Conservation (phyloP, 2,329 filamentous ascomycete species). For the Botrytis paeoniae region DNA sequence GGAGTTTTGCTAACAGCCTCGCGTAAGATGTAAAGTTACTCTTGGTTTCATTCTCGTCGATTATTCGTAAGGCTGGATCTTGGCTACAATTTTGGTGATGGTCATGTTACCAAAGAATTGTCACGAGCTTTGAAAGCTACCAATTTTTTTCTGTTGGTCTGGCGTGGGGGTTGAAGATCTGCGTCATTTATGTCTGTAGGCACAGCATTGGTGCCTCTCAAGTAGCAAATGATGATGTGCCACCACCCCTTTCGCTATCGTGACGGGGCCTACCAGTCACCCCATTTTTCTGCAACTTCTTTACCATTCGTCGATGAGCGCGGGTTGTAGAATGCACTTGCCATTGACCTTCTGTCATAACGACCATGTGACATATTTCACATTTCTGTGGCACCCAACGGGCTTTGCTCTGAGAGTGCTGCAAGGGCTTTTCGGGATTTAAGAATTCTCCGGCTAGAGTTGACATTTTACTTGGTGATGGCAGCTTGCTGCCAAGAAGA, state of each 20-base stretch:
- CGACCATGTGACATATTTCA: conserved; percentile 66
- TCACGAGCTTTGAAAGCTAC: background rate
- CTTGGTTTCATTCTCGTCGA: background rate
- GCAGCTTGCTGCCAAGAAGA: conserved; percentile 49
- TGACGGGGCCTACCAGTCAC: conserved; percentile 1
- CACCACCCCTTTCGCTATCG: background rate
- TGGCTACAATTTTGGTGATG: background rate
- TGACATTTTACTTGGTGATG: conserved; percentile 54
- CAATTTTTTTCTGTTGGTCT: background rate
- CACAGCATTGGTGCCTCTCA: conserved; percentile 3
- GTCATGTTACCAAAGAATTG: background rate
- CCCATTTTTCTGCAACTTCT: conserved; percentile 25
- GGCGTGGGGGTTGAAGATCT: background rate
- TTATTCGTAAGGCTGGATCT: conserved; percentile 11
- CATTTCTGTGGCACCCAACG: conserved; percentile 59
- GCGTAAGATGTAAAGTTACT: background rate
- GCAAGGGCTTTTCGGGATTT: conserved; percentile 47
- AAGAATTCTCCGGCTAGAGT: conserved; percentile 55
- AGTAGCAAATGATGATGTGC: background rate
- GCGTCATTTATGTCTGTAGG: conserved; percentile 2
- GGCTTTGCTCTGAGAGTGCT: conserved; percentile 43
- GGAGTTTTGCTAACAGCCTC: background rate
- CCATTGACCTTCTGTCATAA: conserved; percentile 55
- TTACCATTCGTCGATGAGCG: conserved; percentile 39
- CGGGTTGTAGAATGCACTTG: conserved; percentile 45